These are phyloP conservation scores for Claviceps pazoutovae DNA, from an alignment of 2,329 filamentous ascomycete genomes.

Conservation along the genomic window DNA sequence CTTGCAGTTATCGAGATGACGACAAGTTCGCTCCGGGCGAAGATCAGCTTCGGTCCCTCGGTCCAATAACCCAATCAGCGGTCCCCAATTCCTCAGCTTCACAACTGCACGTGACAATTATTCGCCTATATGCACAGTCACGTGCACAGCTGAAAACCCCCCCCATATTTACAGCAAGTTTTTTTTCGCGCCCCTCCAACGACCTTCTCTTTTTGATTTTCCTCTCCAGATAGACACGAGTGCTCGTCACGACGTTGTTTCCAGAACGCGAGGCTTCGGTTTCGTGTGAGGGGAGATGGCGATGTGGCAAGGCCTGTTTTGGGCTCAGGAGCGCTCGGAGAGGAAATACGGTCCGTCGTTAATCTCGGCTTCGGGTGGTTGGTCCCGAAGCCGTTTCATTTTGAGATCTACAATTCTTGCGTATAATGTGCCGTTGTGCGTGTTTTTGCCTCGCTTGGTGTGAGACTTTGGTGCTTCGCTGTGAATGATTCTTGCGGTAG, in stretches of 20 bases:
- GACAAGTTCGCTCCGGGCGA: background rate
- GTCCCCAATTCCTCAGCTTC: conserved; percentile 23
- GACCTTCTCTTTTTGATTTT: conserved; percentile 21
- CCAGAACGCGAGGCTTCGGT: background rate
- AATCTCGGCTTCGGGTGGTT: conserved; percentile 37
- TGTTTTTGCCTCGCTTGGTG: background rate
- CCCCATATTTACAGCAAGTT: background rate
- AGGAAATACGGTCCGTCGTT: conserved; percentile 39
- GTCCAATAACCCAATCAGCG: conserved; percentile 27
- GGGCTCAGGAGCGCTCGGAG: conserved; percentile 27
- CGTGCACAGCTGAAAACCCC: conserved; percentile 6
- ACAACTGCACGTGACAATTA: conserved; percentile 13
- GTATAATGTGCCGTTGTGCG: background rate
- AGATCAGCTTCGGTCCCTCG: conserved; percentile 25
- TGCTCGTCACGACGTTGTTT: conserved; percentile 23
- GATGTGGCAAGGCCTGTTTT: conserved; percentile 20
- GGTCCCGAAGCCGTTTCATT: conserved; percentile 43
- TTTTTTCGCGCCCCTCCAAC: conserved; percentile 5
- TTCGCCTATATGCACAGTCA: conserved; percentile 9
- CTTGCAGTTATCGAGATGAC: background rate
- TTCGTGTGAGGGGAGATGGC: conserved; percentile 14
- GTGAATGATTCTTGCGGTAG: background rate
- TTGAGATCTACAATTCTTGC: conserved; percentile 40
- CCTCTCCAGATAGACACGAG: conserved; percentile 37
- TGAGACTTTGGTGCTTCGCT: too few species aligned